These are phyloP conservation scores for Akanthomyces dipterigenus DNA, from an alignment of 2,329 filamentous ascomycete genomes.

Conservation along the genomic window DNA sequence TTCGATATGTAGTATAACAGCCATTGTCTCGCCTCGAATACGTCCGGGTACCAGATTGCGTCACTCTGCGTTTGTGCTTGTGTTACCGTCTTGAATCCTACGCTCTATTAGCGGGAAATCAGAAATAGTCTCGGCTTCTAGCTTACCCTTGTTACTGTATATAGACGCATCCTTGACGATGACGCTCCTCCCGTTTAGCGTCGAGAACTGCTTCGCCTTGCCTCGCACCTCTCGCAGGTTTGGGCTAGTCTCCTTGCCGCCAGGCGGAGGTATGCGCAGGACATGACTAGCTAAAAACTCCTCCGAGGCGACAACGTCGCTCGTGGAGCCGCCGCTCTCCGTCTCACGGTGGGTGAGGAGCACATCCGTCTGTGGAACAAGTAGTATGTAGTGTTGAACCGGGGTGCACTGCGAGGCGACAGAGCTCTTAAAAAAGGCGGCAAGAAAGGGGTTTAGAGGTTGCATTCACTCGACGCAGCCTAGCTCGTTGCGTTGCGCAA, in stretches of 20 bases:
- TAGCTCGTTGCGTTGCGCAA: conserved; percentile 1
- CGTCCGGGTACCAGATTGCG: conserved; percentile 79
- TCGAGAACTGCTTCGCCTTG: conserved; percentile 91
- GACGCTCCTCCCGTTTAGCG: conserved; percentile 85
- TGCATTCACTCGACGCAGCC: conserved; percentile 58
- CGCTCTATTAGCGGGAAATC: not conserved
- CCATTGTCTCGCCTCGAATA: conserved; percentile 87
- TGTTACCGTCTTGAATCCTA: conserved; percentile 85
- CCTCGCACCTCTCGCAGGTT: conserved; percentile 79
- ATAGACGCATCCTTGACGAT: conserved; percentile 90
- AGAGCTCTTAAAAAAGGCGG: conserved; percentile 97
- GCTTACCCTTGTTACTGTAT: conserved; percentile 89
- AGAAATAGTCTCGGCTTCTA: not conserved
- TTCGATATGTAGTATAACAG: conserved; percentile 92
- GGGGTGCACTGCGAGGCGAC: conserved; percentile 87
- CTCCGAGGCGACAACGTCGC: conserved; percentile 79
- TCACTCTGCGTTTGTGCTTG: conserved; percentile 85
- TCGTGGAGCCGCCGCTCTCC: conserved; percentile 69
- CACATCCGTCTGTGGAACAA: conserved; percentile 89
- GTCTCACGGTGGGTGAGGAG: conserved; percentile 82
- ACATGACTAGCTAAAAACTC: conserved; percentile 98
- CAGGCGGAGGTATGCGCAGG: conserved; percentile 65
- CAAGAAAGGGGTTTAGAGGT: conserved; percentile 97
- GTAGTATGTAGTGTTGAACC: conserved; percentile 83
- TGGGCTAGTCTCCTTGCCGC: conserved; percentile 48